These are phyloP conservation scores for Trichosporon sp. DNA, from an alignment of 1,284 basidiomycete species.

Conservation along the genomic window DNA sequence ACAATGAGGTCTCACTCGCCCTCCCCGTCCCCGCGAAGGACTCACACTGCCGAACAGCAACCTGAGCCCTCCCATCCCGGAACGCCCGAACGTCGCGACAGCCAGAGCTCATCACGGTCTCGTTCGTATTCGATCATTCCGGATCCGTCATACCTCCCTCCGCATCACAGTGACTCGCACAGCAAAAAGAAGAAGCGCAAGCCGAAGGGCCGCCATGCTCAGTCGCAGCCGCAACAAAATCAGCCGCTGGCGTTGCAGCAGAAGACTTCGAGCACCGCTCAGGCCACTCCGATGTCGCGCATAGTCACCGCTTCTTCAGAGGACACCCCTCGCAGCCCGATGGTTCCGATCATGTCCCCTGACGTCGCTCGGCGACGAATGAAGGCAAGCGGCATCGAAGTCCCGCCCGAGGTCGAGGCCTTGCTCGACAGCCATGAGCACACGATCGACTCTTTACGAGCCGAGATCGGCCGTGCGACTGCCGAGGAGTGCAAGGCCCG, in stretches of 20 bases:
- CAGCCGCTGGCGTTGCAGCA: neutral
- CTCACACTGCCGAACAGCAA: neutral
- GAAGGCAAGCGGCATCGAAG: conserved; percentile 24
- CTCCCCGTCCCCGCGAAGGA: neutral
- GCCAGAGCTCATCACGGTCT: neutral
- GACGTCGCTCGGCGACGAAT: conserved; percentile 20
- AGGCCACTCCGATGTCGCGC: neutral
- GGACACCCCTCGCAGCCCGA: neutral
- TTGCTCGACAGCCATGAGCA: conserved; percentile 35
- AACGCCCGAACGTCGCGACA: neutral
- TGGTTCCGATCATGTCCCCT: conserved; percentile 3
- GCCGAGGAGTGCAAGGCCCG: conserved; percentile 42
- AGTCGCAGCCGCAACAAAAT: neutral
- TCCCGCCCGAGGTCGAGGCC: conserved; percentile 25
- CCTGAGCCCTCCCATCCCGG: neutral
- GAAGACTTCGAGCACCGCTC: neutral
- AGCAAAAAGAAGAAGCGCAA: conserved; percentile 37
- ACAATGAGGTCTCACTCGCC: neutral
- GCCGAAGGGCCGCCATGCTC: conserved; percentile 17
- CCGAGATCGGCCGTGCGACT: conserved; percentile 40
- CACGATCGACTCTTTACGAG: conserved; percentile 38
- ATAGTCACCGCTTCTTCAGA: conserved; percentile 12
- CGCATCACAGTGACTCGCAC: neutral
- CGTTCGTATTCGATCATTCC: conserved; percentile 32
- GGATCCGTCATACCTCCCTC: conserved; percentile 39